Evolutionary conservation across 2,329 filamentous ascomycete genomes (phyloP).

Genomic region (Fusarium sp.): DNA sequence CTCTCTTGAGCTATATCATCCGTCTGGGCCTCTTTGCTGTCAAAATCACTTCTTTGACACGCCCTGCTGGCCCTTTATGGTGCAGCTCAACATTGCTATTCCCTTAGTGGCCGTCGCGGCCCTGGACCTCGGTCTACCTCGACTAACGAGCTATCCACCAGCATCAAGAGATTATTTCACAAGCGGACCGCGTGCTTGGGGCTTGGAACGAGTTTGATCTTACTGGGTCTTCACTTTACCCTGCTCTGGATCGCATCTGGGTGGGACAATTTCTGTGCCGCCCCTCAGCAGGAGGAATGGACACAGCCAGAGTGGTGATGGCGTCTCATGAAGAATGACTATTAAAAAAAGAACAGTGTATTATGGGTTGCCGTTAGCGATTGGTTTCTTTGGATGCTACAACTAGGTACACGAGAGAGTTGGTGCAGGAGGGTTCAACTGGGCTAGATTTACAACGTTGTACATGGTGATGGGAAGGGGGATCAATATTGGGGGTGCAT

Average conservation of each 20-base stretch:
- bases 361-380: neutral
- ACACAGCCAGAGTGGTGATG: constrained; percentile 46
- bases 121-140: constrained; percentile 68
- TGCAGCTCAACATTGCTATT: constrained; percentile 73
- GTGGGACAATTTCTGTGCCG: constrained; percentile 51
- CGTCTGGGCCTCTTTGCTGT: constrained; percentile 73
- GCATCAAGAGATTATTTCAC: constrained; percentile 27
- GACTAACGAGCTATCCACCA: constrained; percentile 14
- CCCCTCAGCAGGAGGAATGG: constrained; percentile 45
- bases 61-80: constrained; percentile 78
- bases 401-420: neutral
- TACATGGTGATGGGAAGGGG: neutral
- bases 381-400: neutral
- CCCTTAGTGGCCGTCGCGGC: constrained; percentile 77
- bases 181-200: constrained; percentile 40
- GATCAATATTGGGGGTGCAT: neutral
- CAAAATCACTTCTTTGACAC: constrained; percentile 75
- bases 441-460: neutral
- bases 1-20: constrained; percentile 48
- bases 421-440: neutral
- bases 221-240: constrained; percentile 50
- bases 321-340: neutral
- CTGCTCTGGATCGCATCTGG: constrained; percentile 51
- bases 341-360: neutral
- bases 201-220: constrained; percentile 47